A percentile compares a stretch with the other conserved stretches of the same genome.
These are phyloP conservation scores for Microstegium vimineum DNA, from an alignment of 176 grass and related monocot species.

Conservation along the genomic window DNA sequence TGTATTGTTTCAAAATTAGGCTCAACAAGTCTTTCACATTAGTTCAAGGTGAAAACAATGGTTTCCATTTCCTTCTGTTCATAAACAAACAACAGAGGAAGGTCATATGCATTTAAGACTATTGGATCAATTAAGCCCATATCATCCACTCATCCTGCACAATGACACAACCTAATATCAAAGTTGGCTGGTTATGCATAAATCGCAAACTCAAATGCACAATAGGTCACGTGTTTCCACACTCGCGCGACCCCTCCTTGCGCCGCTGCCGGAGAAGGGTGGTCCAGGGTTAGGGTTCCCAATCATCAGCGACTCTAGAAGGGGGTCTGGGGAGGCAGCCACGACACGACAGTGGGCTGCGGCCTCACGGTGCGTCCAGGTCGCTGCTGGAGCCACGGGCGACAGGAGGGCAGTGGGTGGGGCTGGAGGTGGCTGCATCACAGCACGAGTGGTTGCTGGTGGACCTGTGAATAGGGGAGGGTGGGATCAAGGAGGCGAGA, in stretches of 20 bases:
- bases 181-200: not conserved
- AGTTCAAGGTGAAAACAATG: not conserved
- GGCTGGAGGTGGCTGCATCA: not conserved
- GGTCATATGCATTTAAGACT: slow-evolving; percentile 7
- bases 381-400: not conserved
- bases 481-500: not conserved
- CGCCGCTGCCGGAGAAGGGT: not conserved
- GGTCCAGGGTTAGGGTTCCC: not conserved
- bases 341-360: not conserved
- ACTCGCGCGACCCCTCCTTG: not conserved
- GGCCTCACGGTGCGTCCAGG: rapidly evolving
- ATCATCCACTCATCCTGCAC: not conserved
- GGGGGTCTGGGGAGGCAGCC: not conserved
- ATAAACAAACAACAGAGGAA: not conserved
- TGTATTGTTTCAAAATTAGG: not conserved
- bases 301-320: not conserved
- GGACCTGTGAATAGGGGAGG: not conserved
- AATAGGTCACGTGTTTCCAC: not conserved
- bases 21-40: not conserved
- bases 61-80: not conserved
- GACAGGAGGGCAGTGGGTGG: not conserved
- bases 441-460: not conserved
- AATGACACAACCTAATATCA: not conserved
- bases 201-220: not conserved
- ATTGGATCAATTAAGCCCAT: not conserved